Evolutionary conservation across 352 stramenopile genomes (phyloP), one percentile per base, ranked within the genome.

Genomic region (Globisporangium paroecandrum): DNA sequence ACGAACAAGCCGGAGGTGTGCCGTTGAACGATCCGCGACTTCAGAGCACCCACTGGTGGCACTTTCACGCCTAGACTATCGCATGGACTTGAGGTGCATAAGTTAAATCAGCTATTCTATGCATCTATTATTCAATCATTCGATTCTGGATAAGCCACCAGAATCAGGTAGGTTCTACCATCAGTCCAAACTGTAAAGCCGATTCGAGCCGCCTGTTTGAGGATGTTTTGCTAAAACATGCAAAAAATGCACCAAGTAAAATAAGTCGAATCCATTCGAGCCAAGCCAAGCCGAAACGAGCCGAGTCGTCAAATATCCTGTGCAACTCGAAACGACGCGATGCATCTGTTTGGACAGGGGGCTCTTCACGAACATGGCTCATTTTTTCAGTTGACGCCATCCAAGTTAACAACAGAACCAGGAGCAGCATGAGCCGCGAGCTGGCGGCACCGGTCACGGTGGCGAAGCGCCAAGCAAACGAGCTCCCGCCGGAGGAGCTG

Each of bases 401-500:
- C 15, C 41, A n/a, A 49, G 41, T n/a, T 20, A 49, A 47, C 36
- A 49, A 47, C 36, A 56, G 2, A 1, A 53, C 3, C 2, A 15
- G 2, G 3, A 24, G 15, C 24, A 43, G 41, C 7, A 66, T 66
- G 60, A 58, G 32, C 32, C 47, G 34, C 60, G 60, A 66, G 25
- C 29, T 51, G 46, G 27, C 20, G 27, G 29, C 47, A 20, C 60
- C 60, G 8, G 29, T 58, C 46, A 29, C 62, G 32, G 73, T 75
- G 8, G 77, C 83, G 32, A 78, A 67, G 27, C 77, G 82, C 47
- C 69, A 73, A 20, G 82, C 82, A 27, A 78, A 66, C 4, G 78
- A 89, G 46, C 64, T 92, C 13, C 65, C 74, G 20, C 70, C 76
- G 0, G 84, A 92, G 18, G 84, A 92, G 34, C 60, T 89, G 18